Evolutionary conservation across 208 protist genomes (phyloP).

Genomic region (Trypanosoma mega): DNA sequence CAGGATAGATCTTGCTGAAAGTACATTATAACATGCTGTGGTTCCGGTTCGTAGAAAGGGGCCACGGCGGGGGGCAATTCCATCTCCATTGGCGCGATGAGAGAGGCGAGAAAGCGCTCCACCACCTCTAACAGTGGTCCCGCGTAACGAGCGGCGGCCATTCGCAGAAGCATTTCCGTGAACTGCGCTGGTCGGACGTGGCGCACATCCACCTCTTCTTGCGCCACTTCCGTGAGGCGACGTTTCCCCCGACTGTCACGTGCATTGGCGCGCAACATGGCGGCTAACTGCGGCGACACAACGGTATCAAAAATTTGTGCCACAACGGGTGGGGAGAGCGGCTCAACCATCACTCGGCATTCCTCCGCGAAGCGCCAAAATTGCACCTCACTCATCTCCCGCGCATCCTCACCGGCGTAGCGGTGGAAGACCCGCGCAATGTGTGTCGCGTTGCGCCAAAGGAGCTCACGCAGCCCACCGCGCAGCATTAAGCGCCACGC

Average conservation of each 20-base stretch:
- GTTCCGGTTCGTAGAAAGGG: conserved; percentile 38
- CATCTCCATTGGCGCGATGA: conserved; percentile 31
- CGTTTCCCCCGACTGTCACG: conserved; percentile 42
- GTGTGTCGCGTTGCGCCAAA: conserved; percentile 42
- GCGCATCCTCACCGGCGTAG: conserved; percentile 60
- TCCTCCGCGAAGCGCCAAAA: conserved; percentile 82
- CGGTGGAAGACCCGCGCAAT: conserved; percentile 64
- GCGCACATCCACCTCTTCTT: conserved; percentile 82
- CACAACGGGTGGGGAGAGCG: conserved; percentile 36
- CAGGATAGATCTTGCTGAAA: conserved; percentile 73
- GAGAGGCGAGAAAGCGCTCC: conserved; percentile 35
- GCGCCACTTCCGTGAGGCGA: conserved; percentile 44
- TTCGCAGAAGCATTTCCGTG: conserved; percentile 67
- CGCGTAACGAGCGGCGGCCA: conserved; percentile 39
- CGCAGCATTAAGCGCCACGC: conserved; percentile 45
- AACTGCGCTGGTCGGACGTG: conserved; percentile 63
- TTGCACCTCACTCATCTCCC: conserved; percentile 58
- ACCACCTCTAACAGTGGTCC: conserved; percentile 49
- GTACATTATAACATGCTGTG: conserved; percentile 60
- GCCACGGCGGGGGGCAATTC: conserved; percentile 23
- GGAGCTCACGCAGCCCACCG: conserved; percentile 34
- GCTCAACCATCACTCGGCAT: conserved; percentile 19
- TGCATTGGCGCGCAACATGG: conserved; percentile 35
- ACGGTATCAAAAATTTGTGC: conserved; percentile 70
- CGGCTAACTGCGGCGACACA: conserved; percentile 64